phyloP scores from a whole-genome alignment of 768 basidiomycete genomes.

The Lactarius evosmus region DNA sequence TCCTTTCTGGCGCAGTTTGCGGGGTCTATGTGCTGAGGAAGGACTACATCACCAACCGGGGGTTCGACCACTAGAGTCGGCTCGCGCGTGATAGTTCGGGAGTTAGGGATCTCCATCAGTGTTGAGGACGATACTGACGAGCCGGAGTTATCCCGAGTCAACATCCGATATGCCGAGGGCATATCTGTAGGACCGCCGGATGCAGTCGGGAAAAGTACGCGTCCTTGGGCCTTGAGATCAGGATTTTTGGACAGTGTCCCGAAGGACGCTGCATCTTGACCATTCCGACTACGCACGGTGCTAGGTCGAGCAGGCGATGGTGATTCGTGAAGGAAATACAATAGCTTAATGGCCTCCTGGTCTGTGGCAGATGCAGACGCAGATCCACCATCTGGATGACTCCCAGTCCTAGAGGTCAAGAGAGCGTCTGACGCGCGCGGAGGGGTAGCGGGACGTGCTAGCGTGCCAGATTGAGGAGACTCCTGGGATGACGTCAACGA shows the following conservation, averaged over 20 bases:
- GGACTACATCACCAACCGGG: constrained; percentile 14
- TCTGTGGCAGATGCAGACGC: constrained; percentile 49
- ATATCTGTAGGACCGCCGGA: constrained; percentile 28
- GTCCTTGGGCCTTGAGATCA: constrained; percentile 56
- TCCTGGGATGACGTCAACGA: constrained; percentile 42
- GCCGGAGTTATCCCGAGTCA: constrained; percentile 37
- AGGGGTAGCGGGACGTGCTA: constrained; percentile 37
- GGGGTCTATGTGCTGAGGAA: constrained; percentile 10
- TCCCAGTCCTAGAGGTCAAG: constrained; percentile 26
- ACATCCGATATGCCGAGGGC: constrained; percentile 24
- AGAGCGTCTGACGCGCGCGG: constrained; percentile 32
- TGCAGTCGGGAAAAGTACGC: constrained; percentile 60
- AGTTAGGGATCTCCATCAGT: constrained; percentile 12
- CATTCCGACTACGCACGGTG: constrained; percentile 44
- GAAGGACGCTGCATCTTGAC: constrained; percentile 54
- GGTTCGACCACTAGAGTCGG: constrained; percentile 16
- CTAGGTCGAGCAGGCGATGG: constrained; percentile 71
- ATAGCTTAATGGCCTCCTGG: constrained; percentile 82
- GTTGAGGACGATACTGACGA: constrained; percentile 38
- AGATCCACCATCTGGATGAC: constrained; percentile 33
- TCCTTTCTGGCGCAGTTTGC: background rate
- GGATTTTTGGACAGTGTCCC: constrained; percentile 51
- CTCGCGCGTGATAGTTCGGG: constrained; percentile 15
- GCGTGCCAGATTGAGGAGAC: constrained; percentile 37
- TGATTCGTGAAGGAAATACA: constrained; percentile 81